Base-by-base conservation (phyloP, 306 rosid species). In the Coriaria nepalensis region DNA sequence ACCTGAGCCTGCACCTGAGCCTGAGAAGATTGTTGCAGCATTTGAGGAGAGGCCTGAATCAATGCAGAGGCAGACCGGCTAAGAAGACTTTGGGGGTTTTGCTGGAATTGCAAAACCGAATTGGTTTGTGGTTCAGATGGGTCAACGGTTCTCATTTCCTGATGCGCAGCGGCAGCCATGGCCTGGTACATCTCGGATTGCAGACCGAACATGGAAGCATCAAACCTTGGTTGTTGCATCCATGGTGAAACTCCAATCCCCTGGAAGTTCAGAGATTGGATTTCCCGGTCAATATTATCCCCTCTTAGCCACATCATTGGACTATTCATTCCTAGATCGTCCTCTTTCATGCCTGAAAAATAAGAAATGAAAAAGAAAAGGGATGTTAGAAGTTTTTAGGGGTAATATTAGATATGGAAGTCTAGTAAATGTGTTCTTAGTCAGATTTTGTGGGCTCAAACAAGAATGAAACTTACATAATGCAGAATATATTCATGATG, bases 91-190 rank as follows among this genome's bases (percentile, higher is more conserved):
- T 68, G 88, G 20, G 77, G 29, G 3, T 20, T 65, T 57, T 74
- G 95, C 69, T 88, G 98, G 61, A 84, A 90, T 42, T 85, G 95
- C 64, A 79, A 71, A 42, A 77, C 76, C 14, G 94, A 79, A 33
- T 77, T 48, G 33, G 88, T 65, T 32, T 69, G 64, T 45, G 75
- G 62, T 62, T 82, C 79, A 20, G 95, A 75, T 58, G 85, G 93
- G 65, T 85, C 94, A 5, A 73, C 44, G 3, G 63, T 62, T 72
- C 97, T 74, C 77, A 79, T 84, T 55, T 90, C 98, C 69, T 85
- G 98, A 52, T 81, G 83, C 10, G 95, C 94, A 43, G 95, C 84
- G 48, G 98, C 81, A 43, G 95, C 92, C 71, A 80, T 82, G 43
- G 92, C 87, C 63, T 90, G 98, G 67, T 82, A 82, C 78, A 85